Evolutionary conservation across 352 stramenopile species (phyloP), one percentile per base, ranked within the genome.

Genomic region (Bremia lactucae): DNA sequence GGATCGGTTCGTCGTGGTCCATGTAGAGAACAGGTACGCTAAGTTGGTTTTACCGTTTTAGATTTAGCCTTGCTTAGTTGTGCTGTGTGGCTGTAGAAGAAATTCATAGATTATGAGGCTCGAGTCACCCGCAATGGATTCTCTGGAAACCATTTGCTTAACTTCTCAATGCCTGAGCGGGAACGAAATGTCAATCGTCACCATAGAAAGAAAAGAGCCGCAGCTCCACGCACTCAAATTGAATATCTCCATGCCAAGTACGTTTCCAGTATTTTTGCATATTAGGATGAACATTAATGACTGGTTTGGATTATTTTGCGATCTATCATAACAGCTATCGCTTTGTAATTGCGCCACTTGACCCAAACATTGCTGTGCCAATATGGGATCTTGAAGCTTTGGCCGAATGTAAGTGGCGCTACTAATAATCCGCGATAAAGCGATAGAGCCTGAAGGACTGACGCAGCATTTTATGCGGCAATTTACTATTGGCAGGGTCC

Each of bases 211-310:
- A 89, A 87, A 51, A 74, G 80, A 59, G 82, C 71, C 31, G 60
- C 26, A 2, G 55, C 59, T 15, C 55, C 72, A 39, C 74, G 76
- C 48, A 91, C 79, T 31, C 76, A 87, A 36, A 83, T 52, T 54
- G 76, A 91, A 61, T 91, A 84, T 46, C 70, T 91, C 11, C 79
- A 91, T 52, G 79, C 79, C 49, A 91, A 89, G 79, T 91, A 55
- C 45, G 65, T 63, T 36, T 49, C 11, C 8, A n/a, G n/a, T n/a
- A n/a, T n/a, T n/a, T n/a, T n/a, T n/a, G n/a, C n/a, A n/a, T n/a
- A n/a, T n/a, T n/a, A n/a, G n/a, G n/a, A n/a, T n/a, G n/a, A n/a
- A n/a, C n/a, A n/a, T n/a, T n/a, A n/a, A n/a, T n/a, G 24, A 29
- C 24, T 29, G 24, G 10, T 29, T 37, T 7, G 19, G 1, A 23